Evolutionary conservation across 768 basidiomycete genomes (phyloP), one percentile per base, ranked within the genome.

Genomic region (Amanita polypyramis): DNA sequence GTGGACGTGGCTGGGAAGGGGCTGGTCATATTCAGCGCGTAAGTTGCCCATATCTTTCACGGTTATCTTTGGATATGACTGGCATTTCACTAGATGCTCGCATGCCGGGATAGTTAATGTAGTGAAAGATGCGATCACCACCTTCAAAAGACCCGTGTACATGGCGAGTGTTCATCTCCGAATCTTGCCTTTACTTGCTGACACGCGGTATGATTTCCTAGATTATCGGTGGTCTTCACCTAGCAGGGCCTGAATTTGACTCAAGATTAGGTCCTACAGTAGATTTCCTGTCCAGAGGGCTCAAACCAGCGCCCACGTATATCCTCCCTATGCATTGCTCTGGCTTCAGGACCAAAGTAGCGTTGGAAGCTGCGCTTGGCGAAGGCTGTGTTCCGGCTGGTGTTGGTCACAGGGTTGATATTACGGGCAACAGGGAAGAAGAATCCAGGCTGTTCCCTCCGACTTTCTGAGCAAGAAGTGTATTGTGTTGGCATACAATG

Each of bases 61-160:
- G 29, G 6, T 14, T 43, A 15, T n/a, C 32, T n/a, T 41, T 12
- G 4, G 11, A 12, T 11, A 34, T 15, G 20, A 43, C 34, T 12
- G 8, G 29, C 34, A 29, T 15, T 41, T 7, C 20, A 21, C 10
- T 53, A 72, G 70, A 10, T 72, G 69, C 49, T 72, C 70, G 5
- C 88, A 91, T 64, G 88, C 89, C 2, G 89, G 88, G 0, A 88
- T 91, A 47, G 80, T 86, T 37, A 92, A 92, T 53, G 89, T 93
- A 21, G 67, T 85, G 47, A 80, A 72, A 53, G 80, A 88, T 56
- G 88, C 84, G 1, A 64, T 84, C 5, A 58, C 62, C 15, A 75
- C 60, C 21, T 80, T 90, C 56, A 62, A 68, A 34, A 67, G 85
- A 47, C 89, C 88, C 0, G 69, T 91, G 37, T 75, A 89, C 58